Percentiles rank a stretch among this genome's conserved stretches.
Conservation (phyloP, 176 grass and related monocot genomes). For the Oryza nivara region DNA sequence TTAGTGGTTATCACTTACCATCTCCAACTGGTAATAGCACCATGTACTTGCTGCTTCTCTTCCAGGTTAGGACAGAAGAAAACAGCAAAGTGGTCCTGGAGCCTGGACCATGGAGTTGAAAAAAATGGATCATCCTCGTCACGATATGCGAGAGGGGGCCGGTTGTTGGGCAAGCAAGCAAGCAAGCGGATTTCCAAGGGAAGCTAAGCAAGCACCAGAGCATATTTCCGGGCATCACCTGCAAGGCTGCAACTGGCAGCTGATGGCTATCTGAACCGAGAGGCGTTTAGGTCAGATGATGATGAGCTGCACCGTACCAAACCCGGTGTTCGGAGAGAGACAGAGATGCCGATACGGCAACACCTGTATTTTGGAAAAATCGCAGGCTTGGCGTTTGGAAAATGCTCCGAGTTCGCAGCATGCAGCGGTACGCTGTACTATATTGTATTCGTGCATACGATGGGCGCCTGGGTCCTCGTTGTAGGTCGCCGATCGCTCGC, state of each 20-base stretch:
- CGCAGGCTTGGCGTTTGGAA: neutral
- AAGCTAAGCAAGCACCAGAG: neutral
- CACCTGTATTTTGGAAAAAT: constrained; percentile 12
- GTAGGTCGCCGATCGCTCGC: constrained; percentile 39
- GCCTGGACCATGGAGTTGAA: neutral
- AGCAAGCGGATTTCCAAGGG: neutral
- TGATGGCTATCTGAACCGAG: neutral
- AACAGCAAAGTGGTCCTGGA: neutral
- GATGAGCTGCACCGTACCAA: constrained; percentile 67
- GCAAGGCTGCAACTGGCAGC: neutral
- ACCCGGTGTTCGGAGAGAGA: constrained; percentile 16
- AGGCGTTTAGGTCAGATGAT: constrained; percentile 1
- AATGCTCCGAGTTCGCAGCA: neutral
- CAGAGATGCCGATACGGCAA: constrained; percentile 25
- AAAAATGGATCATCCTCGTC: neutral
- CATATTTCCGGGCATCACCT: neutral
- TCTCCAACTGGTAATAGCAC: neutral
- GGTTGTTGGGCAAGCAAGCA: neutral
- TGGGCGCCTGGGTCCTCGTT: constrained; percentile 26
- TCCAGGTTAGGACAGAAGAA: neutral
- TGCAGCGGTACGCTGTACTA: neutral
- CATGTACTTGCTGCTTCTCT: neutral
- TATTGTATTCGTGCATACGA: constrained; percentile 5
- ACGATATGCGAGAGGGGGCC: neutral
- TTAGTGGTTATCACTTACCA: neutral